These are phyloP conservation scores for Actinomortierella ambigua DNA, from an alignment of 371 early-diverging fungal genomes.

Conservation along the genomic window DNA sequence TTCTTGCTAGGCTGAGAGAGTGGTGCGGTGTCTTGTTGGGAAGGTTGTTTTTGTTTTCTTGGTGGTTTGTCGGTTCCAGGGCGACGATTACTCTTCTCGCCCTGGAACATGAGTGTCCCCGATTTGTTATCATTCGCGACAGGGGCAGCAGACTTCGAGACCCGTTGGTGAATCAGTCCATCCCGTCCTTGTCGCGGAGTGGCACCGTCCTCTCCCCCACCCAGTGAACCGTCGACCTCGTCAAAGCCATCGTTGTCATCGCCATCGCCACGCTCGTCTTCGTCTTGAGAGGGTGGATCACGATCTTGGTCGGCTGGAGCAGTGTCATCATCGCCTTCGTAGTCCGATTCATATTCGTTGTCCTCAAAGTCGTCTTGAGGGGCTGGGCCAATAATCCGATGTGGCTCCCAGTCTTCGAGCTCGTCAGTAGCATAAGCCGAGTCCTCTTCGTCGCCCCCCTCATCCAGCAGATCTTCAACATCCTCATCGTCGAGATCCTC, in stretches of 20 bases:
- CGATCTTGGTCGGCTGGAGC: too few relatives aligned
- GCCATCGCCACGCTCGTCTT: background rate
- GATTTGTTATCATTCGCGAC: too few relatives aligned
- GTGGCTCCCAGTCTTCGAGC: background rate
- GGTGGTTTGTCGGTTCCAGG: background rate
- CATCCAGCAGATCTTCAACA: background rate
- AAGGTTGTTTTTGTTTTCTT: background rate
- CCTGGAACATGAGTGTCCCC: too few relatives aligned
- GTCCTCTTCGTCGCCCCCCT: too few relatives aligned
- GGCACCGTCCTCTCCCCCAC: too few relatives aligned
- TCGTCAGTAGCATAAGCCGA: too few relatives aligned
- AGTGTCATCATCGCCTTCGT: conserved; percentile 2
- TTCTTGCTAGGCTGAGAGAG: background rate
- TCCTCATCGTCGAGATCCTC: conserved; percentile 35
- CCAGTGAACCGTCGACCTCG: background rate
- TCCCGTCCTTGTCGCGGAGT: too few relatives aligned
- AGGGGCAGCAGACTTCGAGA: too few relatives aligned
- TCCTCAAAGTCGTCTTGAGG: too few relatives aligned
- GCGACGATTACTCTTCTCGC: too few relatives aligned
- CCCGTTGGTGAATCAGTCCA: too few relatives aligned
- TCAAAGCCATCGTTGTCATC: conserved; percentile 10
- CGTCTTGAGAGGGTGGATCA: background rate
- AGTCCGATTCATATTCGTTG: too few relatives aligned
- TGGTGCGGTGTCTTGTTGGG: background rate
- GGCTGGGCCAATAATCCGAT: conserved; percentile 1